Percentiles rank a stretch among this genome's conserved stretches.
Conservation (phyloP, 768 basidiomycete genomes). For the Paxillus involutus region DNA sequence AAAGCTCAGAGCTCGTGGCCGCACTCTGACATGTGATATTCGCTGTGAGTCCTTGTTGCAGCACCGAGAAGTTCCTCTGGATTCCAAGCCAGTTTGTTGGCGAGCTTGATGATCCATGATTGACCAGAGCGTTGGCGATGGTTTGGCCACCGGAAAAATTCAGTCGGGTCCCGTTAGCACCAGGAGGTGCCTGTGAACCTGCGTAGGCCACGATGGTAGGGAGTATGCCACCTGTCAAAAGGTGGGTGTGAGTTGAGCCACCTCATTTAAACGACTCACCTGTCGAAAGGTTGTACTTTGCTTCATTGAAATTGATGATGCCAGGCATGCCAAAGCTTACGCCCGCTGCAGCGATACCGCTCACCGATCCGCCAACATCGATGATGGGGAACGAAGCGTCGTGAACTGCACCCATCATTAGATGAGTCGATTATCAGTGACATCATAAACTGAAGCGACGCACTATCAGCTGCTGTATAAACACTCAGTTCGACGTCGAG, state of each 20-base stretch:
- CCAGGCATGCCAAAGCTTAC: constrained; percentile 6
- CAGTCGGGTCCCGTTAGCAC: no score
- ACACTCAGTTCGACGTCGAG: neutral
- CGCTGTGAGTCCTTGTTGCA: constrained; percentile 13
- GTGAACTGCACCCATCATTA: neutral
- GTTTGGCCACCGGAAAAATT: no score
- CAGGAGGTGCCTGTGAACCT: neutral
- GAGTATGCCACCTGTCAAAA: constrained; percentile 8
- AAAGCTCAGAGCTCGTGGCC: neutral
- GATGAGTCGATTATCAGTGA: neutral
- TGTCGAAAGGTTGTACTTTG: constrained; percentile 14
- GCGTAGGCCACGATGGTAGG: neutral
- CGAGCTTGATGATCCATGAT: neutral
- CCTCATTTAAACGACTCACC: neutral
- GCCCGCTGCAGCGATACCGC: constrained; percentile 14
- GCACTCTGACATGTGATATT: neutral
- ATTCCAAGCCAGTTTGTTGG: neutral
- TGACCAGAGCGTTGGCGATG: neutral
- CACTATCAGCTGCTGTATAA: neutral
- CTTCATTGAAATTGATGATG: constrained; percentile 16
- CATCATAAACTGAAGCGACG: neutral
- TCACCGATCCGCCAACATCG: constrained; percentile 11
- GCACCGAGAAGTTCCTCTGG: neutral
- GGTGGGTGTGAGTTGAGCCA: no score
- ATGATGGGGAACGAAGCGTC: constrained; percentile 13